Conservation (phyloP, 495 filamentous ascomycete species). For the Penicillium fimorum region DNA sequence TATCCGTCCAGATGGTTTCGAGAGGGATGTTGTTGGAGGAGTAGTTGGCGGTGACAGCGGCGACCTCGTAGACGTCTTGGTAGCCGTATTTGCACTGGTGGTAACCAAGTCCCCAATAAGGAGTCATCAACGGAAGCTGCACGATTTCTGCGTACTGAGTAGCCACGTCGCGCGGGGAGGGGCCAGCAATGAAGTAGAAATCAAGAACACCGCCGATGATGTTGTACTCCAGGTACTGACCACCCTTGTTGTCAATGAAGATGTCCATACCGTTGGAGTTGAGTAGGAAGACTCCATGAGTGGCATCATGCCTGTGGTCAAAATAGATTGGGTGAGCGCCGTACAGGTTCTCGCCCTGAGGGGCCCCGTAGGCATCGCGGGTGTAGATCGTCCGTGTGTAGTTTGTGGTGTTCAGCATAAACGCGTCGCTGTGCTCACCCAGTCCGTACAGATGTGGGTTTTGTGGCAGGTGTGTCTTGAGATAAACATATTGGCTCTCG, state of each 20-base stretch:
- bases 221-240: constrained; percentile 67
- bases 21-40: constrained; percentile 48
- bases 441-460: constrained; percentile 58
- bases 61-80: constrained; percentile 45
- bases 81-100: constrained; percentile 61
- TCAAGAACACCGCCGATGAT: constrained; percentile 56
- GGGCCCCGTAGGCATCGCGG: constrained; percentile 47
- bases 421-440: constrained; percentile 51
- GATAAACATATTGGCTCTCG: constrained; percentile 58
- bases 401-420: constrained; percentile 48
- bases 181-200: constrained; percentile 55
- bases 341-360: constrained; percentile 47
- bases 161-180: constrained; percentile 47
- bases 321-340: constrained; percentile 55
- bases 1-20: constrained; percentile 60
- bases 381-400: constrained; percentile 62
- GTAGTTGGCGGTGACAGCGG: constrained; percentile 51
- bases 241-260: constrained; percentile 45
- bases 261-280: constrained; percentile 69
- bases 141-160: constrained; percentile 45
- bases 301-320: constrained; percentile 49
- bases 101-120: constrained; percentile 54
- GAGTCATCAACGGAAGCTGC: constrained; percentile 52
- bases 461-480: constrained; percentile 46
- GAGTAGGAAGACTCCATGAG: constrained; percentile 55